Evolutionary conservation across 148 eudicot genomes (phyloP).

Genomic region (Spergularia bocconei): DNA sequence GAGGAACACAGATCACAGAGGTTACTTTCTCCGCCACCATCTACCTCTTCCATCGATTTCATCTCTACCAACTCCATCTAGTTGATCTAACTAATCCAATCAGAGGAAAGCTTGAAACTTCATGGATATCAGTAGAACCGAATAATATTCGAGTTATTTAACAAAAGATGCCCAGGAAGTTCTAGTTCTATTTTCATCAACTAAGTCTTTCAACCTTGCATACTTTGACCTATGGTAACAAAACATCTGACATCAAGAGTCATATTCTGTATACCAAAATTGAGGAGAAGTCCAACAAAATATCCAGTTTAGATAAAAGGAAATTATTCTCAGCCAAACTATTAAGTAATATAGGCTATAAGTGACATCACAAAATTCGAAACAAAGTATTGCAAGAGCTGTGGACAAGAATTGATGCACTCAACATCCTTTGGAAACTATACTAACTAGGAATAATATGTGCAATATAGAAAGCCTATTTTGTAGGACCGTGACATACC

Average conservation of each 20-base stretch:
- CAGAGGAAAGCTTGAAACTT: background rate
- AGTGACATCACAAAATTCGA: background rate
- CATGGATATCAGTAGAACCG: background rate
- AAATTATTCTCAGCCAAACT: background rate
- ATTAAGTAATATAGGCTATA: background rate
- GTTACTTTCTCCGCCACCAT: background rate
- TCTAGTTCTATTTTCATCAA: too few species aligned
- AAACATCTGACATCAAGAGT: background rate
- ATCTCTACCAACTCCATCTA: background rate
- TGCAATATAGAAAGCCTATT: background rate
- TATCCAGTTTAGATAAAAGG: background rate
- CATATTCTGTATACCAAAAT: background rate
- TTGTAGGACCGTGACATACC: conserved; percentile 35
- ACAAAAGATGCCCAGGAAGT: background rate
- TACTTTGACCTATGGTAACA: too few species aligned
- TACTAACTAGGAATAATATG: background rate
- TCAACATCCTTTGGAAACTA: background rate
- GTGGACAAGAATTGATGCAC: background rate
- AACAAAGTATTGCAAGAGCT: background rate
- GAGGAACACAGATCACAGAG: background rate
- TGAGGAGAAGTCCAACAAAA: background rate
- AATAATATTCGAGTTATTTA: background rate
- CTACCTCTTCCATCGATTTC: background rate
- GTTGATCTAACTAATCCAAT: background rate
- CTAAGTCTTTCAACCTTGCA: background rate